Evolutionary conservation across 2,329 filamentous ascomycete genomes (phyloP).

Genomic region (Fusarium sulawesiense): DNA sequence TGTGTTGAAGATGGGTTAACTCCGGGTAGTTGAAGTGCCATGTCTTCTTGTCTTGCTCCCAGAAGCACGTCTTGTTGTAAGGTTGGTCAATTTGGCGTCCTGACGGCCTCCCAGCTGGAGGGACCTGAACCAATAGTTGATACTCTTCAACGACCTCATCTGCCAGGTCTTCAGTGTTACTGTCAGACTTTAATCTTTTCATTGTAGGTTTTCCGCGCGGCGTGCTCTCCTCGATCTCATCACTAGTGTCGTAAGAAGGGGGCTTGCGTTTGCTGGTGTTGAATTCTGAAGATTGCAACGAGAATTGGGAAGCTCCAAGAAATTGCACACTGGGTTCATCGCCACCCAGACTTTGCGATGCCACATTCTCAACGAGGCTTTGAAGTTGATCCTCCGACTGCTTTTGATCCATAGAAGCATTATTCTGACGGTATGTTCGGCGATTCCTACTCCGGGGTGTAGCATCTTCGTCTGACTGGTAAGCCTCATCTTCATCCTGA

Average conservation of each 20-base stretch:
- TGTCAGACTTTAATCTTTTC: conserved; percentile 67
- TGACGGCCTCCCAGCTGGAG: conserved; percentile 62
- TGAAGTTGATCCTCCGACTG: conserved; percentile 63
- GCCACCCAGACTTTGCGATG: conserved; percentile 67
- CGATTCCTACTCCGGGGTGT: conserved; percentile 45
- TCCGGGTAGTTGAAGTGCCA: conserved; percentile 73
- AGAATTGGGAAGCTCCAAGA: conserved; percentile 37
- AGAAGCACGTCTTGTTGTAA: conserved; percentile 67
- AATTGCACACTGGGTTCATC: conserved; percentile 50
- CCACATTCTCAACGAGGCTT: conserved; percentile 63
- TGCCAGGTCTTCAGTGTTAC: conserved; percentile 52
- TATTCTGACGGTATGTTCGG: conserved; percentile 40
- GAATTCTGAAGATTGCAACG: conserved; percentile 51
- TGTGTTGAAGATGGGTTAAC: conserved; percentile 70
- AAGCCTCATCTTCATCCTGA: conserved; percentile 56
- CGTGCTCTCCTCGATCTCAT: conserved; percentile 59
- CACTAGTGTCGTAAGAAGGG: conserved; percentile 60
- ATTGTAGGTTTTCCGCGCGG: conserved; percentile 59
- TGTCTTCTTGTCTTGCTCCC: conserved; percentile 65
- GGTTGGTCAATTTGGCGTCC: conserved; percentile 69
- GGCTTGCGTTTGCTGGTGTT: conserved; percentile 68
- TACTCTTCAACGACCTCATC: conserved; percentile 57
- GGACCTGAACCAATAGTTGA: conserved; percentile 60
- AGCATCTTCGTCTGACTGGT: conserved; percentile 58
- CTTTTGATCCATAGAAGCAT: conserved; percentile 55